Conservation (phyloP, 2,329 filamentous ascomycete genomes). For the Graphiopsis chlorocephala region DNA sequence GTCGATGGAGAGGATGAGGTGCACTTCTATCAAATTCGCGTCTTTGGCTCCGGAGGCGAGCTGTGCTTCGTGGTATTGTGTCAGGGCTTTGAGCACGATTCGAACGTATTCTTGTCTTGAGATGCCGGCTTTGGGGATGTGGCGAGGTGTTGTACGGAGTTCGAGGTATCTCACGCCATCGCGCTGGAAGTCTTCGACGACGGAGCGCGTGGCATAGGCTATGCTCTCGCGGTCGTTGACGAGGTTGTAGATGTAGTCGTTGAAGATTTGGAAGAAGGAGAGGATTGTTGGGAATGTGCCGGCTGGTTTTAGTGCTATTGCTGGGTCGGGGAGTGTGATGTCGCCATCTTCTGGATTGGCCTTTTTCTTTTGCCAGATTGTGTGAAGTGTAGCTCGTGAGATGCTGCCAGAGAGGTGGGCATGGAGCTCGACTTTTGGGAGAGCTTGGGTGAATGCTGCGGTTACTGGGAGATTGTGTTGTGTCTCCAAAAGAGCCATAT, state of each 20-base stretch:
- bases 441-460: constrained; percentile 31
- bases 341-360: constrained; percentile 56
- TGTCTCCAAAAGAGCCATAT: neutral
- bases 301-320: constrained; percentile 65
- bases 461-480: constrained; percentile 8
- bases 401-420: constrained; percentile 80
- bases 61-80: neutral
- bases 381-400: constrained; percentile 67
- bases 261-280: constrained; percentile 77
- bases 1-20: constrained; percentile 73
- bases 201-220: constrained; percentile 60
- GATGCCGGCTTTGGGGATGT: constrained; percentile 52
- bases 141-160: constrained; percentile 74
- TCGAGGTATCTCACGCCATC: constrained; percentile 78
- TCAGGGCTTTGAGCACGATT: constrained; percentile 64
- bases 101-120: constrained; percentile 64
- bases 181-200: constrained; percentile 62
- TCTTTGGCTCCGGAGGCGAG: constrained; percentile 19
- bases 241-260: constrained; percentile 74
- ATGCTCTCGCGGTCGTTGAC: constrained; percentile 57
- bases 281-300: constrained; percentile 36
- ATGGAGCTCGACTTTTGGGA: constrained; percentile 62
- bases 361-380: constrained; percentile 65
- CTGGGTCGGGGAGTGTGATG: constrained; percentile 52
- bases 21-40: constrained; percentile 51